Conservation (phyloP, 1,284 basidiomycete genomes). For the Hypsizygus ulmarius region DNA sequence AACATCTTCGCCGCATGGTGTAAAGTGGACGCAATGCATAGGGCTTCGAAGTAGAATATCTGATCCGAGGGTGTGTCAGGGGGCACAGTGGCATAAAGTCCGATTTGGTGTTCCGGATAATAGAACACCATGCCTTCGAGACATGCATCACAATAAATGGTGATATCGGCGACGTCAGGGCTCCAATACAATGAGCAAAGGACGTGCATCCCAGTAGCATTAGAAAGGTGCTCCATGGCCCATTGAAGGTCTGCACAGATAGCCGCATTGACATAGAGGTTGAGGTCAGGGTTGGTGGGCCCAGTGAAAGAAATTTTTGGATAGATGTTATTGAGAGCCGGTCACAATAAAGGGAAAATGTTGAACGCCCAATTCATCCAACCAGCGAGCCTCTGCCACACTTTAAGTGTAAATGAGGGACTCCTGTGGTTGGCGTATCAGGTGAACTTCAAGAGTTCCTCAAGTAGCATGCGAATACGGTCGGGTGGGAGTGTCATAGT, state of each 20-base stretch:
- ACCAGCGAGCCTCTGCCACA: constrained; percentile 26
- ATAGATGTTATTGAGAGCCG: constrained; percentile 18
- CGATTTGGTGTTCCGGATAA: neutral
- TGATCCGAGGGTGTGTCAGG: neutral
- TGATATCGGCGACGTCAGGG: neutral
- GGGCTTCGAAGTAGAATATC: neutral
- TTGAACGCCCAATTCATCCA: constrained; percentile 34
- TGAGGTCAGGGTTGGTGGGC: too few relatives aligned
- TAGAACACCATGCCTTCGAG: neutral
- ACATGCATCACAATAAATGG: too few relatives aligned
- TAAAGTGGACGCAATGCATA: neutral
- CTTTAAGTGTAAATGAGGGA: constrained; percentile 10
- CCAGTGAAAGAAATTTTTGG: neutral
- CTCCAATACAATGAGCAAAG: too few relatives aligned
- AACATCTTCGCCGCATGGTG: neutral
- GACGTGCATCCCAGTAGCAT: too few relatives aligned
- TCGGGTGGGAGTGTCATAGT: constrained; percentile 8
- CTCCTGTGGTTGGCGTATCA: too few relatives aligned
- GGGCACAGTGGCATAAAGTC: neutral
- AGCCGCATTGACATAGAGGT: too few relatives aligned
- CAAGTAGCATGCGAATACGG: too few relatives aligned
- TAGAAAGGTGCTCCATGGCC: too few relatives aligned
- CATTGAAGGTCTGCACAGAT: too few relatives aligned
- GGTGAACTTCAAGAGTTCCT: too few relatives aligned
- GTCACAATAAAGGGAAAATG: constrained; percentile 28